phyloP scores from a whole-genome alignment of 169 alveolate species.

The Plasmodium cynomolgi region DNA sequence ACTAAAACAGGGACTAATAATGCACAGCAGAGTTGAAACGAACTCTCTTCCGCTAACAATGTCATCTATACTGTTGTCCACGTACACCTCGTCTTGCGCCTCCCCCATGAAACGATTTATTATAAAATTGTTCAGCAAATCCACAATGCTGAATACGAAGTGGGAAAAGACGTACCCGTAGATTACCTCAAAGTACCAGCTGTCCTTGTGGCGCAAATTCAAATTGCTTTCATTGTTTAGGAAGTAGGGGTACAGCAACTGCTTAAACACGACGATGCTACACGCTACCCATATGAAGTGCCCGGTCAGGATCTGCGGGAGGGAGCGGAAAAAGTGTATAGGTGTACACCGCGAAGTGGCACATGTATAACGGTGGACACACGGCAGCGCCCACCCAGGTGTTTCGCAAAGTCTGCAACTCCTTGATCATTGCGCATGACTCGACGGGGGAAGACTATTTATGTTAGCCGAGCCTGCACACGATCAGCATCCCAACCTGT shows the following conservation, averaged over 20 bases:
- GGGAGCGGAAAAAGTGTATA: background rate
- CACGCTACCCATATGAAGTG: constrained; percentile 71
- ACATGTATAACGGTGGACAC: background rate
- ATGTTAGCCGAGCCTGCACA: background rate
- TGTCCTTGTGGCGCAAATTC: constrained; percentile 45
- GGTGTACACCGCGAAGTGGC: background rate
- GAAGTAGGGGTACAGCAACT: constrained; percentile 51
- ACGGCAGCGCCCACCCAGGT: background rate
- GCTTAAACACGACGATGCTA: constrained; percentile 10
- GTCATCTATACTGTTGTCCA: constrained; percentile 56
- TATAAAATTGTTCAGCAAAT: constrained; percentile 27
- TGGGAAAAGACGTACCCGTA: constrained; percentile 64
- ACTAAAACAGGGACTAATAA: constrained; percentile 73
- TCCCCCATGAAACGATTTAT: constrained; percentile 26
- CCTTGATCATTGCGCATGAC: background rate
- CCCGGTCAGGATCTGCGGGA: constrained; percentile 40
- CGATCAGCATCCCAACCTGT: constrained; percentile 12
- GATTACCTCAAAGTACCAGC: constrained; percentile 36
- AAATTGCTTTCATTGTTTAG: constrained; percentile 38
- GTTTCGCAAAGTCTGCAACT: background rate
- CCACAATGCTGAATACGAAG: constrained; percentile 43
- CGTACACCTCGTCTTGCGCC: constrained; percentile 11
- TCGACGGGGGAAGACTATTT: background rate
- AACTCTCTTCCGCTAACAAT: constrained; percentile 56
- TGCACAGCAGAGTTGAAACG: constrained; percentile 53